Base-by-base conservation (phyloP, 768 basidiomycete genomes). In the Serendipita vermifera region DNA sequence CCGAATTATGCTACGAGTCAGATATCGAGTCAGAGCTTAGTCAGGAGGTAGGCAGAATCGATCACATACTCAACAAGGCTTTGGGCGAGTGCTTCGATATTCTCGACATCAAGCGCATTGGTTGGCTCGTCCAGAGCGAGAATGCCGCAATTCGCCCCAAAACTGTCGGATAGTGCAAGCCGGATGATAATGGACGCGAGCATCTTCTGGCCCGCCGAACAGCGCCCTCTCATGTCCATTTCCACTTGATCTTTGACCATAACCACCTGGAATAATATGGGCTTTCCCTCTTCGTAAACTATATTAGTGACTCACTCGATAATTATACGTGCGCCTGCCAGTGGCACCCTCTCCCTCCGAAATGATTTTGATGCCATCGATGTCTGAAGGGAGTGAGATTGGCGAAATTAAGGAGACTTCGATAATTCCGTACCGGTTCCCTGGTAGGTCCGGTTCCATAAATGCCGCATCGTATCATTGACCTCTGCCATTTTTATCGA, bases 221-320 rank as follows among this genome's bases (percentile, higher is more conserved):
- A 99, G 60, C 96, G 81, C 24, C 96, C 96, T 57, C 96, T 83
- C 96, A 99, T 99, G 70, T 98, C 96, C 87, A 99, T 92, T 70
- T 98, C 94, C 5, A 97, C 93, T 64, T 92, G 87, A 67, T 97
- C 93, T 72, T 99, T 99, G 54, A 86, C 89, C 94, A 99, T 98
- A 61, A 98, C 94, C 58, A 97, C 91, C 91, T 94, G 67, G 56
- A 57, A 40, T 55, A 56, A 29, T 33, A 26, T 54, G 61, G 14
- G 60, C 36, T 60, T 33, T 20, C 22, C 9, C 46, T 35, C 11
- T 5, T 41, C 11, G 17, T 54, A 2, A 13, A 20, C 17, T 2
- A 46, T 17, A 15, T 24, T 14, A 20, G 17, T 32, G 15, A 73
- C 79, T 39, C 65, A 92, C 94, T 60, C 96, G 76, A 69, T 99